Conservation (phyloP, 106 monocot species). For the Iris macrosiphon region DNA sequence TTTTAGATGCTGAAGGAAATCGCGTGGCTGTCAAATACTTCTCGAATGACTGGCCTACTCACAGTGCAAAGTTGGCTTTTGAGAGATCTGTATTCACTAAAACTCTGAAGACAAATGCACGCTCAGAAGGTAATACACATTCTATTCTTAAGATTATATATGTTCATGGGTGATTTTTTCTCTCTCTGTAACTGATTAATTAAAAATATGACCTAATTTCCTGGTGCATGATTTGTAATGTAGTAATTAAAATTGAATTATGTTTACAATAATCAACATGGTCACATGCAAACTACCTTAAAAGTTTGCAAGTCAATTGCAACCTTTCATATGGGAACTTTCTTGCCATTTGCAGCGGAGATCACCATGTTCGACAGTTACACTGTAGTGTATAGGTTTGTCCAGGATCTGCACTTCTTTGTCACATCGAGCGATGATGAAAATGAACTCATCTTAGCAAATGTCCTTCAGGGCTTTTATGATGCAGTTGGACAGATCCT, state of each 20-base stretch:
- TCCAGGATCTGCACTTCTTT: conserved; percentile 90
- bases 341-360: conserved; percentile 41
- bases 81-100: conserved; percentile 16
- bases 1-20: conserved; percentile 16
- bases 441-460: conserved; percentile 81
- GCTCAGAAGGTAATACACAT: conserved; percentile 11
- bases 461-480: conserved; percentile 83
- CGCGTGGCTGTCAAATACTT: conserved; percentile 18
- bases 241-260: no score
- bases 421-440: conserved; percentile 83
- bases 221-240: no score
- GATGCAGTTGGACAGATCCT: conserved; percentile 79
- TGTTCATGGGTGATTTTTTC: no score
- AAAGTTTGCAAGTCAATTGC: neutral
- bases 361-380: conserved; percentile 69
- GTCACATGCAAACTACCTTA: neutral
- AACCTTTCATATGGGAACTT: no score
- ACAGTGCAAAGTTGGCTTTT: conserved; percentile 12
- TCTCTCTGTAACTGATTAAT: no score
- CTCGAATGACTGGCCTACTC: conserved; percentile 16
- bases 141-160: no score
- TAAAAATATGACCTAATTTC: no score
- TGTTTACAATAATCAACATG: no score
- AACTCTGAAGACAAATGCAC: conserved; percentile 18
- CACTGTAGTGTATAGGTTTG: conserved; percentile 78